These are phyloP conservation scores for Claviceps cyperi DNA, from an alignment of 2,329 filamentous ascomycete species.

Conservation along the genomic window DNA sequence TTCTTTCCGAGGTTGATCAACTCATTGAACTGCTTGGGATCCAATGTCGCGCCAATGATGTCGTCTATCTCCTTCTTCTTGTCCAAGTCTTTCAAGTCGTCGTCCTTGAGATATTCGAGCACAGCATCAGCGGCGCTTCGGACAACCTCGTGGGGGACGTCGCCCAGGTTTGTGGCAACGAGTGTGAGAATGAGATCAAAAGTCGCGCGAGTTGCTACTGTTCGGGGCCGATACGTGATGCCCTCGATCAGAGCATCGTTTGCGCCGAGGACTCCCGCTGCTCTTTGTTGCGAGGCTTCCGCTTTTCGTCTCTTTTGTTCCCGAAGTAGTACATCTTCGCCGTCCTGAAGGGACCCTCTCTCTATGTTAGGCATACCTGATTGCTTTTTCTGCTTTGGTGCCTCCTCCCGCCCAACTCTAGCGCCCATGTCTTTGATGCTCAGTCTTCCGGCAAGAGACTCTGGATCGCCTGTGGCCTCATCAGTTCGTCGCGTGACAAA, in stretches of 20 bases:
- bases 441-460: constrained; percentile 88
- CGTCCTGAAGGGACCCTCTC: constrained; percentile 62
- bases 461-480: constrained; percentile 91
- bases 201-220: constrained; percentile 77
- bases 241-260: constrained; percentile 82
- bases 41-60: constrained; percentile 68
- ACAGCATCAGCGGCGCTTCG: constrained; percentile 87
- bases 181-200: constrained; percentile 91
- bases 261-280: constrained; percentile 66
- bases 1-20: constrained; percentile 94
- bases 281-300: constrained; percentile 51
- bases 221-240: constrained; percentile 80
- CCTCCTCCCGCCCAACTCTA: constrained; percentile 63
- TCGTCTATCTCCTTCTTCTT: constrained; percentile 98
- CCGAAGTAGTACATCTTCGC: constrained; percentile 66
- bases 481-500: constrained; percentile 87
- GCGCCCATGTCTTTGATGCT: constrained; percentile 91
- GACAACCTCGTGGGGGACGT: constrained; percentile 83
- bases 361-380: constrained; percentile 55
- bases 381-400: constrained; percentile 67
- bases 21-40: constrained; percentile 89
- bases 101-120: constrained; percentile 84
- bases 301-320: constrained; percentile 81
- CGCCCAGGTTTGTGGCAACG: constrained; percentile 75
- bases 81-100: constrained; percentile 90